Base-by-base conservation (phyloP, 805 yeast species). In the Ogataea ganodermae region DNA sequence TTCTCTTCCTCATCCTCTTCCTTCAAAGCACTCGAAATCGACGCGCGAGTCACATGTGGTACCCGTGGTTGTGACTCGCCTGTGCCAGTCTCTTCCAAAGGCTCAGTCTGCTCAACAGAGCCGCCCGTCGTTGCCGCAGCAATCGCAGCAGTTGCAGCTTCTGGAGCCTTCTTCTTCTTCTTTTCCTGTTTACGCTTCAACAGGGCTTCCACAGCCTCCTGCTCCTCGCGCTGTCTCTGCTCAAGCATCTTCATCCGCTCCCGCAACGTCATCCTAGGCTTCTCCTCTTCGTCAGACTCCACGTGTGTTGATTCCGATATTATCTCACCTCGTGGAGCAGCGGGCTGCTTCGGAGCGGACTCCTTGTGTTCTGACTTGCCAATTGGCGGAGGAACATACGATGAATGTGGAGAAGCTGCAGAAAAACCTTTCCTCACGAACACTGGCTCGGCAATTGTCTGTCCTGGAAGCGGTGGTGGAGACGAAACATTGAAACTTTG, bases 191-290 rank as follows among this genome's bases (percentile, higher is more conserved):
- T 74, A 58, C 75, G 77, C 56, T 74, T 76, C 59, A 75, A 55
- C 6, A 84, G 80, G 3, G 81, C 84, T 53, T 81, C 91, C 48
- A 81, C 72, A 50, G 84, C 92, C 20, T 58, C 62, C 17, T 84
- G 87, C 57, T 89, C 95, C 60, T 86, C 86, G 49, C 79, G 80
- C 61, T 89, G 96, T 49, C 83, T 82, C 60, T 88, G 80, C 63
- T 91, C 96, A 42, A 92, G 72, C 59, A 88, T 59, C 4, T 89
- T 89, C 62, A 92, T 89, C 55, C 98, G 78, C 57, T 94, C 97
- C 62, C 86, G 86, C 58, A 92, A 72, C 48, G 95, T 84, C 71
- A 90, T 68, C 56, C 86, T 83, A 7, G 96, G 96, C 27, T 76
- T 79, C 26, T 76, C 84, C 23, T 73, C 79, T 48, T 78, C 80